Evolutionary conservation across 2,329 filamentous ascomycete genomes (phyloP).

Genomic region (Geosmithia flava): DNA sequence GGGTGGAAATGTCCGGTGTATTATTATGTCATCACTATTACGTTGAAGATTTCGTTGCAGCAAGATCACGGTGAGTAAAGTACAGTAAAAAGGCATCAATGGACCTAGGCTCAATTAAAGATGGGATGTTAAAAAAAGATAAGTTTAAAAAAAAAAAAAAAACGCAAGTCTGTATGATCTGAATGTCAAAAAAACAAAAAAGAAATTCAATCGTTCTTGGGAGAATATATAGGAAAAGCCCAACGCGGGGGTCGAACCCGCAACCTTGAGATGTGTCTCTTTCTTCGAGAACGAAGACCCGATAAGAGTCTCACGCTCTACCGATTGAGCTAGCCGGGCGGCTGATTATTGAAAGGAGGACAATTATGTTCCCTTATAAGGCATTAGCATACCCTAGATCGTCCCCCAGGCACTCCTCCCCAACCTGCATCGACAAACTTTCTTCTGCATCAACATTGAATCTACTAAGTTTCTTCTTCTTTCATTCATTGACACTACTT

Average conservation of each 20-base stretch:
- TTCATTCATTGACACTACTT: too few relatives aligned
- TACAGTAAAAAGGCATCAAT: neutral
- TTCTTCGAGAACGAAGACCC: neutral
- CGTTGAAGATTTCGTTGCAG: neutral
- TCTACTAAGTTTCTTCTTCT: too few relatives aligned
- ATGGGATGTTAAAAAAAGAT: too few relatives aligned
- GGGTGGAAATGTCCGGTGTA: neutral
- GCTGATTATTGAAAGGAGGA: neutral
- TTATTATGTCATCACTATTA: neutral
- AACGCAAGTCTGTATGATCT: constrained; percentile 3
- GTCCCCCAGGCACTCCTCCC: too few relatives aligned
- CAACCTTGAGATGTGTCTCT: constrained; percentile 34
- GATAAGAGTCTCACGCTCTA: constrained; percentile 55
- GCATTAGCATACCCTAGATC: neutral
- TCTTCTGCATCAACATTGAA: too few relatives aligned
- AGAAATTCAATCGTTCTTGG: neutral
- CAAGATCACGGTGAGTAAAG: too few relatives aligned
- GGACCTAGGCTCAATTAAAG: too few relatives aligned
- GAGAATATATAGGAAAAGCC: constrained; percentile 20
- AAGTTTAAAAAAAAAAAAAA: neutral
- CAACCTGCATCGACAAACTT: too few relatives aligned
- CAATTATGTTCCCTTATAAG: neutral
- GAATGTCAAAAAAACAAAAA: neutral
- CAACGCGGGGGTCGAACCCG: constrained; percentile 37
- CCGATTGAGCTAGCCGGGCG: constrained; percentile 54